Evolutionary conservation across 495 filamentous ascomycete species (phyloP), one percentile per base, ranked within the genome.

Genomic region (Pyronema domesticum): DNA sequence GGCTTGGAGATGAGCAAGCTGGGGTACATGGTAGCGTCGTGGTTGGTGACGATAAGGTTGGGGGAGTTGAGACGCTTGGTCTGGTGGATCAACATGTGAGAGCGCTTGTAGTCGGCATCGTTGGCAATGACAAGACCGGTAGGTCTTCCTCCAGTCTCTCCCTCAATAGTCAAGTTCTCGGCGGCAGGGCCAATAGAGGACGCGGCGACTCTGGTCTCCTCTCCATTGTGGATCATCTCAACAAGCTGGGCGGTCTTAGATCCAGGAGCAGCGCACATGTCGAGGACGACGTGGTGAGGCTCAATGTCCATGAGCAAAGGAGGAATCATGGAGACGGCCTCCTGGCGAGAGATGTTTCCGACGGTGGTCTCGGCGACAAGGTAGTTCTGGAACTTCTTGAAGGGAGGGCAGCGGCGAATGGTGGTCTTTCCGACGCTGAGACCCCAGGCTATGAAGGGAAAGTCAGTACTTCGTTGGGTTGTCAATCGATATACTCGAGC

Each of bases 301-400:
- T 77, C 77, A 33, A 94, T 69, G 64, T 95, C 89, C 76, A 96
- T 85, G 55, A 96, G 71, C 49, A 96, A 78, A 18, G 93, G 93
- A 19, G 91, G 91, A 58, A 98, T 95, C 91, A 98, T 98, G 73
- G 85, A 93, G 57, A 98, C 91, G 17, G 89, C 79, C 71, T 98
- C 91, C 69, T 98, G 91, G 60, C 91, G 78, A 68, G 82, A 93
- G 65, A 98, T 96, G 65, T 96, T 98, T 63, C 91, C 91, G 50
- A 95, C 85, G 45, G 83, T 86, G 9, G 91, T 95, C 72, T 98
- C 91, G 23, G 88, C 89, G 18, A 98, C 91, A n/a, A 98, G 72
- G 73, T 94, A 98, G 66, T 91, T 93, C 68, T 98, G 91, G 68
- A 98, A 96, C 13, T 82, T 82, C 45, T 85, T 79, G 66, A 98